These are phyloP conservation scores for Ogataea pini DNA, from an alignment of 805 yeast species.

Conservation along the genomic window DNA sequence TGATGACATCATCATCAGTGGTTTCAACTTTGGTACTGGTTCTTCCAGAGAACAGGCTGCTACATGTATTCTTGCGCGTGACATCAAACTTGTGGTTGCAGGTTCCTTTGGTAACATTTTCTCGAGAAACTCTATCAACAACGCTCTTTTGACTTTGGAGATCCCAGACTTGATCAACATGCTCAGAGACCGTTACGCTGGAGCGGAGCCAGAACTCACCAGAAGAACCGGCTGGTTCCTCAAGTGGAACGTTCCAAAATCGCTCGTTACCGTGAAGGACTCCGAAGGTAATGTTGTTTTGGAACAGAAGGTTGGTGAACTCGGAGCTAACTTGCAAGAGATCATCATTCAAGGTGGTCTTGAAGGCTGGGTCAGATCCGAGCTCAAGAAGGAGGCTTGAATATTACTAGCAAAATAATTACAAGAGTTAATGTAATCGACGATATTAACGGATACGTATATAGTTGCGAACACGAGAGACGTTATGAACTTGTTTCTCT, in stretches of 20 bases:
- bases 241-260: slow-evolving; percentile 88
- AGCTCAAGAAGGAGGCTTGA: slow-evolving; percentile 41
- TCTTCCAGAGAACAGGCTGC: slow-evolving; percentile 99
- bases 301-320: slow-evolving; percentile 89
- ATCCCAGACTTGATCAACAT: slow-evolving; percentile 82
- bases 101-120: slow-evolving; percentile 98
- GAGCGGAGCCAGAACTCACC: slow-evolving; percentile 67
- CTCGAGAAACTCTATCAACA: slow-evolving; percentile 93
- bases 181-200: slow-evolving; percentile 66
- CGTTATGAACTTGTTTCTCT: too few relatives aligned
- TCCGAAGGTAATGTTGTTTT: slow-evolving; percentile 60
- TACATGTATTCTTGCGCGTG: slow-evolving; percentile 94
- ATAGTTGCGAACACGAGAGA: neutral
- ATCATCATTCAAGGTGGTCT: slow-evolving; percentile 96
- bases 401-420: too few relatives aligned
- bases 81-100: slow-evolving; percentile 87
- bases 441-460: neutral
- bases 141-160: slow-evolving; percentile 90
- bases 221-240: slow-evolving; percentile 93
- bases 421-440: neutral
- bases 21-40: slow-evolving; percentile 97
- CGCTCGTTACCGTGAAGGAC: slow-evolving; percentile 78
- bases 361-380: slow-evolving; percentile 95
- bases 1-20: slow-evolving; percentile 85
- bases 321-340: slow-evolving; percentile 94